Conservation (phyloP, 495 filamentous ascomycete species). For the Aspergillus leporis region DNA sequence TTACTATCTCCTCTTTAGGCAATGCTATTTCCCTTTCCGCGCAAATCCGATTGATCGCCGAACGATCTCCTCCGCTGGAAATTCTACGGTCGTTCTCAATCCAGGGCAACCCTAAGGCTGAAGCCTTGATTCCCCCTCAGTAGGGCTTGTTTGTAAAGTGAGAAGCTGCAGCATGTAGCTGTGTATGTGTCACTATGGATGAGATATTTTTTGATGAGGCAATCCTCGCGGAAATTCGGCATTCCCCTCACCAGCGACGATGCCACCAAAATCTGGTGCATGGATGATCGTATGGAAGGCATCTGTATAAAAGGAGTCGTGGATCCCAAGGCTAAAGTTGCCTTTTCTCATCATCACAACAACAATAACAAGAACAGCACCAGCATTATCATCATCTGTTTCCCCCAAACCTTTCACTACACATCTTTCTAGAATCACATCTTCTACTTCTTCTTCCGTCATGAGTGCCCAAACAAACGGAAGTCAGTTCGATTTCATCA, state of each 20-base stretch:
- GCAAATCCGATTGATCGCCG: background rate
- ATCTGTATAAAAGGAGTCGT: background rate
- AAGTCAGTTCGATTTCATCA: conserved; percentile 38
- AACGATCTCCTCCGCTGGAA: background rate
- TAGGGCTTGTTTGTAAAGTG: too few relatives aligned
- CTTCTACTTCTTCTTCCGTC: conserved; percentile 1
- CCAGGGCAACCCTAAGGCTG: background rate
- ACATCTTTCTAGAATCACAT: background rate
- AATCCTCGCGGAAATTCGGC: conserved; percentile 1
- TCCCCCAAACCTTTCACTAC: background rate
- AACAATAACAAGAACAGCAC: background rate
- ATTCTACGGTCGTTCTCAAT: background rate
- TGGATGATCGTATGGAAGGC: background rate
- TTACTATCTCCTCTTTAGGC: background rate
- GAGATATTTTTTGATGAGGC: too few relatives aligned
- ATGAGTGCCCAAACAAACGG: conserved; percentile 30
- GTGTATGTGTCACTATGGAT: background rate
- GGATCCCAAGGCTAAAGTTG: background rate
- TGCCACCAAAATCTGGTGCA: background rate
- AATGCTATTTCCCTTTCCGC: background rate
- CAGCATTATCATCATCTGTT: background rate
- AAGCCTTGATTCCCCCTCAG: too few relatives aligned
- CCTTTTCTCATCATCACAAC: background rate
- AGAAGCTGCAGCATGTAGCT: too few relatives aligned
- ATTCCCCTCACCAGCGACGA: background rate